phyloP scores from a whole-genome alignment of 495 filamentous ascomycete species.

The Neurospora terricola region DNA sequence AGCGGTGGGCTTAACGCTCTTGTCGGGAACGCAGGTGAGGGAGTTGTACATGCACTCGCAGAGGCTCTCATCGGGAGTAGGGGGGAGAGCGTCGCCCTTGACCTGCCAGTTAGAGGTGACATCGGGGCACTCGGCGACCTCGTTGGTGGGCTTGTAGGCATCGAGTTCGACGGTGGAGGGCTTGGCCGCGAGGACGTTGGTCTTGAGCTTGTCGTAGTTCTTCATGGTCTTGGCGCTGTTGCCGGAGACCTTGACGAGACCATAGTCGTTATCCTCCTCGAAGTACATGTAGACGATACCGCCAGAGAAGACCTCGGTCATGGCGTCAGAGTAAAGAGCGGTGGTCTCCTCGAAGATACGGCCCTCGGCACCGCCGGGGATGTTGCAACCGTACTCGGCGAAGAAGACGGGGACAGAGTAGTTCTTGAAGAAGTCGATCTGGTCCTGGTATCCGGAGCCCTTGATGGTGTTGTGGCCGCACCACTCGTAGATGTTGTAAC shows the following conservation, averaged over 20 bases:
- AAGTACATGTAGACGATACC: conserved; percentile 98
- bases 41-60: conserved; percentile 75
- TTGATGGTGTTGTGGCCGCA: conserved; percentile 71
- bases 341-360: conserved; percentile 81
- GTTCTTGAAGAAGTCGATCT: conserved; percentile 72
- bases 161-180: conserved; percentile 54
- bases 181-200: conserved; percentile 55
- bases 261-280: conserved; percentile 83
- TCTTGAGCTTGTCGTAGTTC: conserved; percentile 69
- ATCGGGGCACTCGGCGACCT: conserved; percentile 62
- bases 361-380: conserved; percentile 42
- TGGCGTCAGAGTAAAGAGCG: conserved; percentile 68
- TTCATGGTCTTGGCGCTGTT: conserved; percentile 48
- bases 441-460: conserved; percentile 64
- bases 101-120: conserved; percentile 59
- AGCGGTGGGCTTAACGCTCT: conserved; percentile 35
- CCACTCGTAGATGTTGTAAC: conserved; percentile 99
- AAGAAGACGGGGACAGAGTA: conserved; percentile 94
- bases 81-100: conserved; percentile 55
- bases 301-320: conserved; percentile 81
- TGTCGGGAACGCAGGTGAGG: conserved; percentile 57
- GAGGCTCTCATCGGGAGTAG: conserved; percentile 60
- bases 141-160: conserved; percentile 71
- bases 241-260: conserved; percentile 56
- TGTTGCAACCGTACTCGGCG: conserved; percentile 95